Evolutionary conservation across 176 grass and related monocot genomes (phyloP).

Genomic region (Cenchrus purpureus): DNA sequence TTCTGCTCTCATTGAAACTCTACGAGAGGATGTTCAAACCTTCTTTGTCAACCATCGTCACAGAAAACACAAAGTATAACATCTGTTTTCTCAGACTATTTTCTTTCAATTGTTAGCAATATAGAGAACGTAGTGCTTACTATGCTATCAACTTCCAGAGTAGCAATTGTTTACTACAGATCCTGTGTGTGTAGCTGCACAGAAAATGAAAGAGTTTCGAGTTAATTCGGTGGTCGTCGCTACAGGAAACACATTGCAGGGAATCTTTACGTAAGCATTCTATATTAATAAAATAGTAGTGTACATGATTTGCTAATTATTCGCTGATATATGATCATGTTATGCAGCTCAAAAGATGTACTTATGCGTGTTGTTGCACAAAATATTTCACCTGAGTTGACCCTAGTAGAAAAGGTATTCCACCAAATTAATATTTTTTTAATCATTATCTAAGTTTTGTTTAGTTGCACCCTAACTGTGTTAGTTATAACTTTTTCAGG

Average conservation of each 20-base stretch:
- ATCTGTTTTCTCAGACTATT: conserved; percentile 27
- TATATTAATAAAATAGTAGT: conserved; percentile 30
- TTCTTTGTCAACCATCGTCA: conserved; percentile 77
- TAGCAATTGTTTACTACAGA: conserved; percentile 94
- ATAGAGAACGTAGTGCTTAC: conserved; percentile 21
- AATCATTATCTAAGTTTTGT: conserved; percentile 18
- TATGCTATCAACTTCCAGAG: conserved; percentile 54
- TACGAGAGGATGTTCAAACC: conserved; percentile 98
- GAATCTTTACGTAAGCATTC: conserved; percentile 83
- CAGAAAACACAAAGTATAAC: conserved; percentile 71
- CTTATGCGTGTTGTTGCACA: conserved; percentile 95
- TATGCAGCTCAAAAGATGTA: conserved; percentile 92
- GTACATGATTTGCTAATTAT: conserved; percentile 14
- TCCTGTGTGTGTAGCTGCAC: conserved; percentile 79
- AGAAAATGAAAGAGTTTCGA: conserved; percentile 85
- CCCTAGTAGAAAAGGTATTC: conserved; percentile 92
- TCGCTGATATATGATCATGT: conserved; percentile 39
- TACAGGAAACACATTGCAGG: conserved; percentile 79
- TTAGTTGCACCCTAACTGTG: conserved; percentile 30
- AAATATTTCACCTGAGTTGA: conserved; percentile 93
- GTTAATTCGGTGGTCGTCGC: conserved; percentile 86
- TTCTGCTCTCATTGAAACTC: conserved; percentile 88
- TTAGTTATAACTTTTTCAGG: conserved; percentile 51
- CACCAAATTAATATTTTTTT: conserved; percentile 35
- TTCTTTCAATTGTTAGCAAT: conserved; percentile 30